Evolutionary conservation across 78 protist species (phyloP).

Genomic region (Capsaspora owczarzaki): DNA sequence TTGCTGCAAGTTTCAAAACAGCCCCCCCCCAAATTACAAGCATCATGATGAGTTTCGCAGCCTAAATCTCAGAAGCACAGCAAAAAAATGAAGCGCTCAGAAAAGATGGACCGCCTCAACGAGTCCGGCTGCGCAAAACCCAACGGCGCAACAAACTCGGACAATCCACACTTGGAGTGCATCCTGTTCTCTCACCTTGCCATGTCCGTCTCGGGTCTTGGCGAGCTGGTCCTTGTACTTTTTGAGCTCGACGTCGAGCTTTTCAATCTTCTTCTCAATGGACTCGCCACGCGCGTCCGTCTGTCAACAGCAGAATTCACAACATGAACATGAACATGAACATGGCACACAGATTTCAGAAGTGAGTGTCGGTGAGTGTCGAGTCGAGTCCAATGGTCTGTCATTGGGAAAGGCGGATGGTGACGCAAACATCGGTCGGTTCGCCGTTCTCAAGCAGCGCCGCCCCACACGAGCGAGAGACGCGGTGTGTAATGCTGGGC

Average conservation of each 20-base stretch:
- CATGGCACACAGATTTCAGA: not conserved
- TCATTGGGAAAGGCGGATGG: too few species aligned
- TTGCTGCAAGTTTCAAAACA: not conserved
- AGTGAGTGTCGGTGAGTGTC: not conserved
- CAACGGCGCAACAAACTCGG: too few species aligned
- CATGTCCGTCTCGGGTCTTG: slow-evolving; percentile 52
- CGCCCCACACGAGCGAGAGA: not conserved
- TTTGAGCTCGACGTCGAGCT: slow-evolving; percentile 50
- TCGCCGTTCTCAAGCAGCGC: too few species aligned
- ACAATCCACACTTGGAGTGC: too few species aligned
- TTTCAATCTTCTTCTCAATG: slow-evolving; percentile 56
- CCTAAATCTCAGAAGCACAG: too few species aligned
- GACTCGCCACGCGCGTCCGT: slow-evolving; percentile 43
- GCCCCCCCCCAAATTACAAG: not conserved
- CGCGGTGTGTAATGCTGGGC: not conserved
- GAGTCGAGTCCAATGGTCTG: not conserved
- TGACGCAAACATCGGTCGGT: too few species aligned
- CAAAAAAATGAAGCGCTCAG: too few species aligned
- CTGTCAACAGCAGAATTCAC: not conserved
- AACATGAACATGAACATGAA: not conserved
- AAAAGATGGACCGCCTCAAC: too few species aligned
- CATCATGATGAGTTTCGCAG: too few species aligned
- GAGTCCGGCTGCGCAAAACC: too few species aligned
- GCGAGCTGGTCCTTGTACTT: slow-evolving; percentile 42
- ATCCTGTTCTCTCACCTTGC: slow-evolving; percentile 9